Evolutionary conservation across 192 early-diverging fungal species (phyloP).

Genomic region (Bifiguratus adelaidae): DNA sequence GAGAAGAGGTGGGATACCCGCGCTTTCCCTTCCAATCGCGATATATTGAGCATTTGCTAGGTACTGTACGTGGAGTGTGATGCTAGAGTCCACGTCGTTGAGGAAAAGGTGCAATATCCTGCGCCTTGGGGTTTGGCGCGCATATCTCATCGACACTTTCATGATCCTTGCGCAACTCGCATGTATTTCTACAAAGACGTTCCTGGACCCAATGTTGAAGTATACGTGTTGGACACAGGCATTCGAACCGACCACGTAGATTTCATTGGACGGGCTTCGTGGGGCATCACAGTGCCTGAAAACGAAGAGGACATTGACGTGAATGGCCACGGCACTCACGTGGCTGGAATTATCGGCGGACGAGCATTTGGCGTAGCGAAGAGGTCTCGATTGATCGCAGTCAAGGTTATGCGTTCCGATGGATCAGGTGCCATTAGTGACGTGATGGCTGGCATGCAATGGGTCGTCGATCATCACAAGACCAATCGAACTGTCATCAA

Average conservation of each 20-base stretch:
- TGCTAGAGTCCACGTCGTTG: constrained; percentile 59
- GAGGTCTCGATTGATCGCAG: constrained; percentile 70
- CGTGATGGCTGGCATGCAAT: constrained; percentile 73
- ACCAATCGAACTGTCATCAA: constrained; percentile 67
- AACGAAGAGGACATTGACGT: constrained; percentile 51
- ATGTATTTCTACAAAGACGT: constrained; percentile 62
- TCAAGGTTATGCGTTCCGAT: constrained; percentile 88
- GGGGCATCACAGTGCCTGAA: constrained; percentile 68
- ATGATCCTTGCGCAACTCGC: constrained; percentile 45
- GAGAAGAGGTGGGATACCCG: too few species aligned
- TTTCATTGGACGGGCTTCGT: constrained; percentile 82
- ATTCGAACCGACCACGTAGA: constrained; percentile 75
- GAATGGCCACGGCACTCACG: constrained; percentile 83
- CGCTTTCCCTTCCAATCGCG: too few species aligned
- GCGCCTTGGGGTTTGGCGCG: constrained; percentile 86
- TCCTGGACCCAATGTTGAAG: constrained; percentile 77
- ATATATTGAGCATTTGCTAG: too few species aligned
- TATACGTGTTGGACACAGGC: constrained; percentile 95
- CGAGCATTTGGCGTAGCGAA: constrained; percentile 84
- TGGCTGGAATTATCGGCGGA: constrained; percentile 83
- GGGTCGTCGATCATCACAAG: constrained; percentile 42
- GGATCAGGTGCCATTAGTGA: constrained; percentile 80
- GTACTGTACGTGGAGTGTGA: constrained; percentile 79
- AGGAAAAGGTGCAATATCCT: constrained; percentile 48
- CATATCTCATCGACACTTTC: constrained; percentile 63